Percentiles rank a stretch among this genome's conserved stretches.
Conservation (phyloP, 306 rosid genomes). For the Acacia acuminata region DNA sequence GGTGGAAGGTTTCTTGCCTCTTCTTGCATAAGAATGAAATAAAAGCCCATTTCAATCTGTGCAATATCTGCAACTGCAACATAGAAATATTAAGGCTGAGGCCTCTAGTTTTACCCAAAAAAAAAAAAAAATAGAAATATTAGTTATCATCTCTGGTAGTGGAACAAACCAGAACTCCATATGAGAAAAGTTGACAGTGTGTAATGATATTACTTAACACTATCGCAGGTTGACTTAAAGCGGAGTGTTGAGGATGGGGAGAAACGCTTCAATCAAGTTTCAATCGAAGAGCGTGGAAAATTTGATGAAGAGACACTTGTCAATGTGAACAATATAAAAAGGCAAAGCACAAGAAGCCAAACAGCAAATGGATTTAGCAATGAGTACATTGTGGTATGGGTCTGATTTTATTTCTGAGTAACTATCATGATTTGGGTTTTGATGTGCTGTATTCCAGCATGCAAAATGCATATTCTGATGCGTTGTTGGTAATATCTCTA, state of each 20-base stretch:
- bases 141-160: slow-evolving; percentile 7
- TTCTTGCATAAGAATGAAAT: neutral
- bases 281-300: slow-evolving; percentile 97
- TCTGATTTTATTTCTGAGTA: slow-evolving; percentile 13
- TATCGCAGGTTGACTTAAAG: slow-evolving; percentile 73
- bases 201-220: slow-evolving; percentile 30
- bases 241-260: slow-evolving; percentile 87
- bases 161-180: slow-evolving; percentile 16
- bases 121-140: too few relatives aligned
- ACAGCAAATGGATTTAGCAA: slow-evolving; percentile 90
- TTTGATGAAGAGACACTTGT: slow-evolving; percentile 96
- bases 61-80: slow-evolving; percentile 18
- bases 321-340: slow-evolving; percentile 85
- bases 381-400: slow-evolving; percentile 92
- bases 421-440: slow-evolving; percentile 16
- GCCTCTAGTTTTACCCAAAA: too few relatives aligned
- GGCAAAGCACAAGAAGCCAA: slow-evolving; percentile 71
- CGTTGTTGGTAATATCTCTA: slow-evolving; percentile 2
- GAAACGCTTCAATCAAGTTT: slow-evolving; percentile 90
- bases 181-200: slow-evolving; percentile 15
- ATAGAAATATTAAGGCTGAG: too few relatives aligned
- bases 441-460: slow-evolving; percentile 14
- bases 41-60: neutral
- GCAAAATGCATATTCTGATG: slow-evolving; percentile 14
- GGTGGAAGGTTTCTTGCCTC: neutral